Percentiles rank a stretch among this genome's conserved stretches.
phyloP scores from a whole-genome alignment of 176 grass and related monocot species.

The Musa beccarii region DNA sequence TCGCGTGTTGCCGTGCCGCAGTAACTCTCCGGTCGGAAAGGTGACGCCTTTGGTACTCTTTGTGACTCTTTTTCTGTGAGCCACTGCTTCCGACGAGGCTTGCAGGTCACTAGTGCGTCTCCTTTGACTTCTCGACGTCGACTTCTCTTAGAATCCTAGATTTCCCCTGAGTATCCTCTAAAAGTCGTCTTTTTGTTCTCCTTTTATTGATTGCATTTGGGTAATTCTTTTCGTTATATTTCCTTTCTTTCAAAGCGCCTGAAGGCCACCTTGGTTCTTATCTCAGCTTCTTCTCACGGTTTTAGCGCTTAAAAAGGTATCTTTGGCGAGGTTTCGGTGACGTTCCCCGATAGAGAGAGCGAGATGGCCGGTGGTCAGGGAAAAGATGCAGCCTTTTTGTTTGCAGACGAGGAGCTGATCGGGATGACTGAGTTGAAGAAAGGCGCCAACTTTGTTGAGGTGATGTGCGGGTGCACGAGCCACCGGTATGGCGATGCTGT shows the following conservation, averaged over 20 bases:
- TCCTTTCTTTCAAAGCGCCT: slow-evolving; percentile 13
- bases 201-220: not conserved
- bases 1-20: slow-evolving; percentile 1
- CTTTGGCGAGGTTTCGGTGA: slow-evolving; percentile 38
- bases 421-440: slow-evolving; percentile 58
- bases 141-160: not conserved
- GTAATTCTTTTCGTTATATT: not conserved
- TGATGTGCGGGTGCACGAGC: slow-evolving; percentile 97
- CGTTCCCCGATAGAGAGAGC: slow-evolving; percentile 14
- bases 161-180: not conserved
- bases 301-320: slow-evolving; percentile 32
- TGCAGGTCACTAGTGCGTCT: not conserved
- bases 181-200: not conserved
- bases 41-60: not conserved
- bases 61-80: slow-evolving; percentile 1
- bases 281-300: slow-evolving; percentile 14
- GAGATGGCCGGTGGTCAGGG: slow-evolving; percentile 35
- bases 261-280: slow-evolving; percentile 13
- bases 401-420: slow-evolving; percentile 75
- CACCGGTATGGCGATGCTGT: slow-evolving; percentile 94
- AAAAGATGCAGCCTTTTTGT: slow-evolving; percentile 32
- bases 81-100: not conserved
- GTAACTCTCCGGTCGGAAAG: slow-evolving; percentile 2
- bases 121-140: slow-evolving; percentile 3
- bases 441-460: slow-evolving; percentile 55